These are phyloP conservation scores for Saururus chinensis DNA, from an alignment of 164 flowering plant genomes.

Conservation along the genomic window DNA sequence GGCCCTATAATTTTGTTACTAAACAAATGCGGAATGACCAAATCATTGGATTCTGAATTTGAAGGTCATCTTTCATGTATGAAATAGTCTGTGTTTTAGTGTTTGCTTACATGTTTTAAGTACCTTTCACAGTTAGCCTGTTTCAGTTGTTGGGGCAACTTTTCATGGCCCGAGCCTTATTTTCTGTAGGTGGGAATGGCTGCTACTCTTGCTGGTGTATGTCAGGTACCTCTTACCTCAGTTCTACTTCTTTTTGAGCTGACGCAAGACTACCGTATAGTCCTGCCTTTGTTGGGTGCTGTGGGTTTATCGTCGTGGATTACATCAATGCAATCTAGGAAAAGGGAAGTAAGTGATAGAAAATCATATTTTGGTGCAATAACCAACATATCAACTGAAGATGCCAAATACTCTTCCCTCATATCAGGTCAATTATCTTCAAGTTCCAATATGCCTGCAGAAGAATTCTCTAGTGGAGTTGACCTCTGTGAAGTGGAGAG, in stretches of 20 bases:
- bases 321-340: slow-evolving; percentile 52
- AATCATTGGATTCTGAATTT: too few species aligned
- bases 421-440: slow-evolving; percentile 12
- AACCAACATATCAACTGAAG: slow-evolving; percentile 3
- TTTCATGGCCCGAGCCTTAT: not conserved
- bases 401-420: slow-evolving; percentile 14
- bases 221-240: slow-evolving; percentile 91
- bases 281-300: slow-evolving; percentile 86
- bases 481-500: slow-evolving; percentile 68
- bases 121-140: too few species aligned
- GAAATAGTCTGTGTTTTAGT: too few species aligned
- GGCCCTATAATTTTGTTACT: too few species aligned
- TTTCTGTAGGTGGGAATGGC: slow-evolving; percentile 91
- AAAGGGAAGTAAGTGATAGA: slow-evolving; percentile 18
- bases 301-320: slow-evolving; percentile 87
- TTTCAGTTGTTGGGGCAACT: not conserved
- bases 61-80: too few species aligned
- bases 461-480: slow-evolving; percentile 15
- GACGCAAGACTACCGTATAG: slow-evolving; percentile 86
- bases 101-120: too few species aligned
- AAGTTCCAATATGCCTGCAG: slow-evolving; percentile 8
- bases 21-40: too few species aligned
- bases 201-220: slow-evolving; percentile 95
- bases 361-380: slow-evolving; percentile 12
- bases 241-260: slow-evolving; percentile 87